Base-by-base conservation (phyloP, 1,139 yeast genomes). In the Candida sanyaensis region DNA sequence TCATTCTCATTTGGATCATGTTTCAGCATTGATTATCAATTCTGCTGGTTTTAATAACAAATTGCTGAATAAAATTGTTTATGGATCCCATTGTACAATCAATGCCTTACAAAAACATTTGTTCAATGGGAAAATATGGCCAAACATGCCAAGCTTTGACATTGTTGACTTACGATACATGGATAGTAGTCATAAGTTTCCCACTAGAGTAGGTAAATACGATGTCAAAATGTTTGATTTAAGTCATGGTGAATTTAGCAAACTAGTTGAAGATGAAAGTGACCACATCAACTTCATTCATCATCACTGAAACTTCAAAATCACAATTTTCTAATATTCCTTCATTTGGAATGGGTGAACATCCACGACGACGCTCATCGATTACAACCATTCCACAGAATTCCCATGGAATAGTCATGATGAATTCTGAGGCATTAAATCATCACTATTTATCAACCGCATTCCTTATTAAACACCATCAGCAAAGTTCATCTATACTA, bases 1-100 rank as follows among this genome's bases (percentile, higher is more conserved):
- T 1, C 97, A 91, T 65, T 83, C 95, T 0, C 97, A 91, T 64
- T 63, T 90, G 46, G 97, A 91, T 64, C 97, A 91, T 62, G 75
- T 89, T 17, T 66, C 79, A 5, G 89, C 87, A 1, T 62, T 90
- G 45, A 81, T 86, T 1, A 67, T 90, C 45, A 90, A 90, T 60
- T 81, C 92, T 5, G 89, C 96, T 0, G 75, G 80, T 7, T 80
- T 82, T 48, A 46, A 59, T 4, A 48, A 53, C 17, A 39, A 34
- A 8, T 52, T 6, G 41, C 54, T 32, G 41, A 37, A 13, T 54
- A 80, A 57, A 57, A 58, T 11, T 9, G 64, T 90, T 1, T 79
- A 74, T 52, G 96, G 89, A 0, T 66, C 83, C 5, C 55, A 62
- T 0, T 65, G 71, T 28, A 84, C 95, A 0, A 68, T 83, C 1